These are phyloP conservation scores for Sicyos baderoa DNA, from an alignment of 306 rosid genomes.

Conservation along the genomic window DNA sequence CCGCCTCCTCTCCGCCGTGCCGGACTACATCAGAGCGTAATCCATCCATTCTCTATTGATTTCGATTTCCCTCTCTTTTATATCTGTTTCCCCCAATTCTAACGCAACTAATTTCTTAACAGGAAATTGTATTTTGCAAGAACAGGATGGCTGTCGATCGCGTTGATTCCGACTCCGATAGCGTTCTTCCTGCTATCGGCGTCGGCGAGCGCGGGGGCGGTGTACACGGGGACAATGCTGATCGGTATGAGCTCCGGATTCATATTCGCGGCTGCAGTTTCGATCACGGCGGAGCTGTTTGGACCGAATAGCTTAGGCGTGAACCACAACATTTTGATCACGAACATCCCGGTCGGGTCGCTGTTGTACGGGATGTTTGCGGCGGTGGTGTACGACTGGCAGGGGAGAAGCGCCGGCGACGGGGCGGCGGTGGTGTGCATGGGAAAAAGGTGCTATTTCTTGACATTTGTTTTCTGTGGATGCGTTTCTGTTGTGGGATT, in stretches of 20 bases:
- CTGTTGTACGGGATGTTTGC: constrained; percentile 74
- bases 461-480: constrained; percentile 79
- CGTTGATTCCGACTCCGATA: constrained; percentile 76
- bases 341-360: constrained; percentile 87
- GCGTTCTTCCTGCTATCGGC: constrained; percentile 68
- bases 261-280: constrained; percentile 92
- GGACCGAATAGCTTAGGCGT: constrained; percentile 78
- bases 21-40: constrained; percentile 78
- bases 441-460: constrained; percentile 70
- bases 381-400: constrained; percentile 64
- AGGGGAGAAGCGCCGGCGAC: constrained; percentile 25
- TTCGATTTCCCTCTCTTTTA: not conserved
- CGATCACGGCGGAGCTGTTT: constrained; percentile 80
- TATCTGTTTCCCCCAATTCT: not conserved
- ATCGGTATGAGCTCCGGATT: constrained; percentile 87
- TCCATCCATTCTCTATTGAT: constrained; percentile 14
- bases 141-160: constrained; percentile 83
- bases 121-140: constrained; percentile 88
- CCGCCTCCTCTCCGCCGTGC: constrained; percentile 86
- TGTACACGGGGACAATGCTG: constrained; percentile 60
- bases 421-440: constrained; percentile 60
- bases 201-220: constrained; percentile 34
- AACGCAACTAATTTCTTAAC: constrained; percentile 18
- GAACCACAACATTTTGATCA: constrained; percentile 82
- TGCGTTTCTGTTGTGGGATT: constrained; percentile 65